These are phyloP conservation scores for Gentiana macrophylla DNA, from an alignment of 257 asterid genomes.

Conservation along the genomic window DNA sequence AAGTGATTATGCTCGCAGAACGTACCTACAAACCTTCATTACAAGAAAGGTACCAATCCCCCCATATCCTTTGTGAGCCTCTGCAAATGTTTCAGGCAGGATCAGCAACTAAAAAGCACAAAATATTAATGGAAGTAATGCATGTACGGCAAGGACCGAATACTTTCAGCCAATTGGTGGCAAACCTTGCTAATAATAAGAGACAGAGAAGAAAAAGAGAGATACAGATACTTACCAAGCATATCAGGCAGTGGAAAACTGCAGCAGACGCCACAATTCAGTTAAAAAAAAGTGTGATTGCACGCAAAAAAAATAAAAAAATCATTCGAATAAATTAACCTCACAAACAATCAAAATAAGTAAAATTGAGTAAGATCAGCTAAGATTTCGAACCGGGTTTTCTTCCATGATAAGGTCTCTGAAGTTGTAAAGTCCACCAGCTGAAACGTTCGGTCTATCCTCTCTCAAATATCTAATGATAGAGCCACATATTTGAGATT, in stretches of 20 bases:
- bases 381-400: no score
- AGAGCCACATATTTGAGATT: no score
- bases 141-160: not conserved
- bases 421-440: no score
- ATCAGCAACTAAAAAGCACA: not conserved
- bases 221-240: conserved; percentile 42
- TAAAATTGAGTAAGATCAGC: no score
- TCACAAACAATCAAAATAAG: no score
- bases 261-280: conserved; percentile 84
- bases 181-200: conserved; percentile 4
- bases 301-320: not conserved
- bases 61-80: conserved; percentile 57
- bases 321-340: no score
- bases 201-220: conserved; percentile 2
- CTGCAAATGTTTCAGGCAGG: conserved; percentile 18
- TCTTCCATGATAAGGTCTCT: no score
- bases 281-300: conserved; percentile 53
- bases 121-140: not conserved
- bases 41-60: conserved; percentile 74
- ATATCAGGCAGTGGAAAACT: conserved; percentile 59
- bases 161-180: conserved; percentile 7
- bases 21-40: conserved; percentile 29
- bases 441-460: no score
- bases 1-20: not conserved
- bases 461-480: no score